phyloP scores from a whole-genome alignment of 176 grass and related monocot species.

The Lolium rigidum region DNA sequence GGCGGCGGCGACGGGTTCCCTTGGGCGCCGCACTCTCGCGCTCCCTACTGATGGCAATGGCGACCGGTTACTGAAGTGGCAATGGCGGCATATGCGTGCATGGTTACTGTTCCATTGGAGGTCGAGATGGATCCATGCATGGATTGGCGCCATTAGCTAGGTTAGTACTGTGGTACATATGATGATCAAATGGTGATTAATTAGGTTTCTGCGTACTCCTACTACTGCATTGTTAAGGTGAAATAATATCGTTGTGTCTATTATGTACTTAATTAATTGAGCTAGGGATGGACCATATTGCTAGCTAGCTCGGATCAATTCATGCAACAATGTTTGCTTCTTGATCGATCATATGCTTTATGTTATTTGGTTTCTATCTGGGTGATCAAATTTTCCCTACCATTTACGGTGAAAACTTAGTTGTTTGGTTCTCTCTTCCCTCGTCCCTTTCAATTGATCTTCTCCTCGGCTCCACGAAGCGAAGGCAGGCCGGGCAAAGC shows the following conservation, averaged over 20 bases:
- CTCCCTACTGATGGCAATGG: conserved; percentile 58
- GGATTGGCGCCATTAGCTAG: conserved; percentile 39
- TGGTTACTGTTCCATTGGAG: conserved; percentile 72
- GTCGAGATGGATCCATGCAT: not conserved
- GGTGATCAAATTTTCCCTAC: not conserved
- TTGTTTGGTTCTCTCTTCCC: conserved; percentile 11
- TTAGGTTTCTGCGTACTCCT: conserved; percentile 26
- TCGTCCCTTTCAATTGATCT: not conserved
- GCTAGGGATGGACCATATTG: conserved; percentile 3
- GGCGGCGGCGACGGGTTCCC: conserved; percentile 62
- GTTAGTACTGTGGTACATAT: conserved; percentile 66
- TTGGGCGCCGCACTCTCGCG: conserved; percentile 66
- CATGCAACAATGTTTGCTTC: conserved; percentile 15
- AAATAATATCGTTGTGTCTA: conserved; percentile 53
- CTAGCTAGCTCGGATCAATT: conserved; percentile 9
- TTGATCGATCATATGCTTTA: not conserved
- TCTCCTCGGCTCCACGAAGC: no score
- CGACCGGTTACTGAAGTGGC: not conserved
- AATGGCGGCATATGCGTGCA: conserved; percentile 5
- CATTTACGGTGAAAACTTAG: not conserved
- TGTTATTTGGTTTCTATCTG: not conserved
- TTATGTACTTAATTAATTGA: conserved; percentile 49
- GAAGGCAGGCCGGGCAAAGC: no score
- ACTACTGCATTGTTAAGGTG: conserved; percentile 7
- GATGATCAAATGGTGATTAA: conserved; percentile 51